phyloP scores from a whole-genome alignment of 768 basidiomycete genomes.

The Lanmaoa rubissima region DNA sequence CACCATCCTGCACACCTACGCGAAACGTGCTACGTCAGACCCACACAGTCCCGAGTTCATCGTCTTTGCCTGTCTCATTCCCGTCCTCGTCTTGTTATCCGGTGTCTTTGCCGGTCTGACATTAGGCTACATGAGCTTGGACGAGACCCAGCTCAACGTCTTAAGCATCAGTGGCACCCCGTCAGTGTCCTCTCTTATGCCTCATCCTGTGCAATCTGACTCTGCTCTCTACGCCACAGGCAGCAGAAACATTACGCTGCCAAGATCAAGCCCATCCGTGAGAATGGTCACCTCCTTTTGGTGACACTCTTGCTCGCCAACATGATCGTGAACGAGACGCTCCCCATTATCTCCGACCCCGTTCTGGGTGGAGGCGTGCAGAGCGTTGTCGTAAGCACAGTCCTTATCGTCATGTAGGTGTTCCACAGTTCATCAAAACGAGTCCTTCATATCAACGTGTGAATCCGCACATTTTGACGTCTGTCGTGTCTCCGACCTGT shows the following conservation, averaged over 20 bases:
- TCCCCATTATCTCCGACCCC: slow-evolving; percentile 80
- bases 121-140: slow-evolving; percentile 89
- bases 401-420: slow-evolving; percentile 84
- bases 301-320: slow-evolving; percentile 83
- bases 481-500: neutral
- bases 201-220: neutral
- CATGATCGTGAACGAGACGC: slow-evolving; percentile 89
- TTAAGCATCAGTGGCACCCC: slow-evolving; percentile 81
- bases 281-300: slow-evolving; percentile 79
- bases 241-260: slow-evolving; percentile 78
- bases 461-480: no score
- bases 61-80: slow-evolving; percentile 62
- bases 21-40: slow-evolving; percentile 30
- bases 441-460: neutral
- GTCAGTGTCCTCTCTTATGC: slow-evolving; percentile 42
- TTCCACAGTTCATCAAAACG: neutral
- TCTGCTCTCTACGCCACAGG: slow-evolving; percentile 36
- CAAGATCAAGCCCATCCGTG: slow-evolving; percentile 83
- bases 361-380: slow-evolving; percentile 76
- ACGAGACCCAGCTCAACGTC: slow-evolving; percentile 89
- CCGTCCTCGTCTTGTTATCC: slow-evolving; percentile 76
- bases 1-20: slow-evolving; percentile 25
- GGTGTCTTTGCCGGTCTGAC: slow-evolving; percentile 92
- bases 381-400: slow-evolving; percentile 79
- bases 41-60: slow-evolving; percentile 32